Evolutionary conservation across 768 basidiomycete species (phyloP).

Genomic region (Inosperma sp.): DNA sequence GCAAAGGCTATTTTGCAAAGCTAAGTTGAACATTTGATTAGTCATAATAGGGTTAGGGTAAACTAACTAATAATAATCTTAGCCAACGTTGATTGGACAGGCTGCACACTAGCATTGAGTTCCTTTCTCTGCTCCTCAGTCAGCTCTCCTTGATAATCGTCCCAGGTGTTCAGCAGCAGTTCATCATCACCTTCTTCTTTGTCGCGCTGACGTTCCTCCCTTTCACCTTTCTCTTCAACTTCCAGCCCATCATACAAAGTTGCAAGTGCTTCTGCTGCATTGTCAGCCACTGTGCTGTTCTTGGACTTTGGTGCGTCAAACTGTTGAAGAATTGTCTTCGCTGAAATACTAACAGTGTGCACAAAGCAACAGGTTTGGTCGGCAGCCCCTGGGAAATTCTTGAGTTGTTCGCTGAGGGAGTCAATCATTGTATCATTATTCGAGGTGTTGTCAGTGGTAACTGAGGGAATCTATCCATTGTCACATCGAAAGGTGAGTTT

Average conservation of each 20-base stretch:
- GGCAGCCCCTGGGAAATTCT: slow-evolving; percentile 15
- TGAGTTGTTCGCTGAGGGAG: slow-evolving; percentile 18
- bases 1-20: slow-evolving; percentile 20
- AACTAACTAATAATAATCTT: slow-evolving; percentile 28
- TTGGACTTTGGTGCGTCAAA: slow-evolving; percentile 27
- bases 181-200: slow-evolving; percentile 14
- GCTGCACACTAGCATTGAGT: slow-evolving; percentile 18
- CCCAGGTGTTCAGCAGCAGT: slow-evolving; percentile 18
- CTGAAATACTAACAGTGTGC: slow-evolving; percentile 32
- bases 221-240: not conserved
- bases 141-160: slow-evolving; percentile 18
- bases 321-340: slow-evolving; percentile 23
- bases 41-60: slow-evolving; percentile 4
- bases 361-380: slow-evolving; percentile 30
- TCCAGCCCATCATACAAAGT: slow-evolving; percentile 6
- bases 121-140: slow-evolving; percentile 10
- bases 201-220: not conserved
- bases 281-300: not conserved
- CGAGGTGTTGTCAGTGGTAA: slow-evolving; percentile 33
- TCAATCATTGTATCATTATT: slow-evolving; percentile 32
- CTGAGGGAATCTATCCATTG: slow-evolving; percentile 26
- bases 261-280: not conserved
- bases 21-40: slow-evolving; percentile 12
- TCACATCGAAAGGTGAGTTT: slow-evolving; percentile 1
- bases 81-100: slow-evolving; percentile 24